Evolutionary conservation across 73 alveolate genomes (phyloP).

Genomic region (Durusdinium trenchii): DNA sequence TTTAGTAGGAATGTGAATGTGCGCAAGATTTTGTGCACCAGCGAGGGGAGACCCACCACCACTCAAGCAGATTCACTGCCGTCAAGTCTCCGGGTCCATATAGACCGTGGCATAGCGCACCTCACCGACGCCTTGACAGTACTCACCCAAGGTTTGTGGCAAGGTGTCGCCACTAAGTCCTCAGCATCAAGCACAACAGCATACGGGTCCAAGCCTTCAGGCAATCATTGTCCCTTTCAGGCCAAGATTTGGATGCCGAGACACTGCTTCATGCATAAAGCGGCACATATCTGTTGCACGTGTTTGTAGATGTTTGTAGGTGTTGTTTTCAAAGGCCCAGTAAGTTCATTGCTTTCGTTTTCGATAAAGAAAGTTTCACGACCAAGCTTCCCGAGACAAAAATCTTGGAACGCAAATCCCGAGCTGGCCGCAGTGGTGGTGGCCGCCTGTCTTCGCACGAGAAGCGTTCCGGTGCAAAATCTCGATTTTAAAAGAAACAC

Average conservation of each 20-base stretch:
- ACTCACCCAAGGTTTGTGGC: conserved; percentile 90
- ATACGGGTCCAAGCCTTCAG: not conserved
- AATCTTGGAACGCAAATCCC: conserved; percentile 68
- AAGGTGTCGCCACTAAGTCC: conserved; percentile 70
- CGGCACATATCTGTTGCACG: not conserved
- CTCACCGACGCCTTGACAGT: conserved; percentile 83
- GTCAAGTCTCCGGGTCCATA: conserved; percentile 53
- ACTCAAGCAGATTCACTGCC: not conserved
- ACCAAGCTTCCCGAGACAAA: conserved; percentile 58
- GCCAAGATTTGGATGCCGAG: not conserved
- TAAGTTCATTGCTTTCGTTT: no score
- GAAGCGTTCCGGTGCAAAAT: not conserved
- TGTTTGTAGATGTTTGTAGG: not conserved
- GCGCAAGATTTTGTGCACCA: not conserved
- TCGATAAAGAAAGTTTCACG: no score
- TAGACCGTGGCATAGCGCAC: conserved; percentile 72
- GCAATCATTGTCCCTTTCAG: not conserved
- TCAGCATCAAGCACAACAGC: not conserved
- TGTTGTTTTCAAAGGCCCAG: not conserved
- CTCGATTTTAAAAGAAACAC: not conserved
- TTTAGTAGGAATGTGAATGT: not conserved
- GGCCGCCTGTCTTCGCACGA: not conserved
- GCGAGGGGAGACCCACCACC: not conserved
- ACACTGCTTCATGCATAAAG: not conserved
- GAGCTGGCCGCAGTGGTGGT: conserved; percentile 26